Evolutionary conservation across 2,329 filamentous ascomycete genomes (phyloP).

Genomic region (Colletotrichum shisoi): DNA sequence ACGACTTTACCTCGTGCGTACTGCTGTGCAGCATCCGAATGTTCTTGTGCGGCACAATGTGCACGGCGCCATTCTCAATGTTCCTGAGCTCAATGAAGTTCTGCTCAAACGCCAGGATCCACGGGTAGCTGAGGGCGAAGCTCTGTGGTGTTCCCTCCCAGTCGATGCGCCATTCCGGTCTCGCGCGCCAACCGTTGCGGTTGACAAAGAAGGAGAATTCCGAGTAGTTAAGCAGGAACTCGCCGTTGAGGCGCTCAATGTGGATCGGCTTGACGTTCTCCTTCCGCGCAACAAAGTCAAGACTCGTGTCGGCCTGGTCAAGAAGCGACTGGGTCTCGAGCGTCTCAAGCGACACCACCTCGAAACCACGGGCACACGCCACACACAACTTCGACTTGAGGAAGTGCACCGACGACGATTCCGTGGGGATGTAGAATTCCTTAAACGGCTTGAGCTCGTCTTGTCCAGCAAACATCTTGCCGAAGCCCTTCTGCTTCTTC

Average conservation of each 20-base stretch:
- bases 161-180: constrained; percentile 95
- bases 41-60: constrained; percentile 95
- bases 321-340: constrained; percentile 97
- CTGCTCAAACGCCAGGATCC: constrained; percentile 95
- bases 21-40: constrained; percentile 97
- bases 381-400: constrained; percentile 96
- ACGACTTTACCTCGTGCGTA: constrained; percentile 82
- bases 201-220: constrained; percentile 99
- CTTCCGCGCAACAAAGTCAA: constrained; percentile 94
- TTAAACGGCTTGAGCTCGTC: constrained; percentile 97
- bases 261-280: constrained; percentile 95
- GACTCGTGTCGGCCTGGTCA: constrained; percentile 95
- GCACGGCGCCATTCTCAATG: constrained; percentile 92
- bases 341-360: constrained; percentile 94
- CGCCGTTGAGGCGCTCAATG: constrained; percentile 94
- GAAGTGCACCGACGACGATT: constrained; percentile 98
- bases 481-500: constrained; percentile 93
- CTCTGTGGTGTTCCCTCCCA: constrained; percentile 94
- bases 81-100: constrained; percentile 97
- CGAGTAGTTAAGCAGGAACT: constrained; percentile 97
- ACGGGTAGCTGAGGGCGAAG: constrained; percentile 95
- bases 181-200: constrained; percentile 94
- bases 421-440: constrained; percentile 98
- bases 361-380: constrained; percentile 92
- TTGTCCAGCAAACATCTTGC: constrained; percentile 95